phyloP scores from a whole-genome alignment of 2,329 filamentous ascomycete genomes.

The Meredithiella fracta region DNA sequence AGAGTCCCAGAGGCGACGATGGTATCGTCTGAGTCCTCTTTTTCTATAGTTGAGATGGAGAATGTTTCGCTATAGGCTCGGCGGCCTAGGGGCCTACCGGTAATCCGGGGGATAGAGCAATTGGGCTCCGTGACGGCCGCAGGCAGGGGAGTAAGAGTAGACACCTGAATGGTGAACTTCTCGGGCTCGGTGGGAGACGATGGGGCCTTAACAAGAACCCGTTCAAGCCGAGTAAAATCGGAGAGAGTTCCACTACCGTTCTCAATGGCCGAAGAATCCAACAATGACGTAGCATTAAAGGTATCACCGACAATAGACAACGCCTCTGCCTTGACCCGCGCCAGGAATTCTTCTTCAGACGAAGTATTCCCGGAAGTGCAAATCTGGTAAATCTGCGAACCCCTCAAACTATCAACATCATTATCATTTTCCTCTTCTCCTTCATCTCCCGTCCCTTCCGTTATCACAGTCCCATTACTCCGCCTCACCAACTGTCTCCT shows the following conservation, averaged over 20 bases:
- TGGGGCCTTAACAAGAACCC: background rate
- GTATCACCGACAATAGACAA: slow-evolving; percentile 5
- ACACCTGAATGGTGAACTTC: background rate
- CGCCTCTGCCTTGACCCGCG: slow-evolving; percentile 11
- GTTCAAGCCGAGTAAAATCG: background rate
- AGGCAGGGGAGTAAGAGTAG: background rate
- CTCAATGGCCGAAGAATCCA: background rate
- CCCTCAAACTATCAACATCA: background rate
- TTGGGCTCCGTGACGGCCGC: background rate
- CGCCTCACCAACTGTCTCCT: background rate
- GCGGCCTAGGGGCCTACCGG: background rate
- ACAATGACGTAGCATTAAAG: background rate
- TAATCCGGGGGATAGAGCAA: background rate
- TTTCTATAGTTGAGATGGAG: slow-evolving; percentile 13
- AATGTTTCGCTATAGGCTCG: slow-evolving; percentile 5
- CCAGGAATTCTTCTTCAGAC: slow-evolving; percentile 7
- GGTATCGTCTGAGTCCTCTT: slow-evolving; percentile 14
- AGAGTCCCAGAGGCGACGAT: slow-evolving; percentile 7
- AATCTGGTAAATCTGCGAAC: slow-evolving; percentile 10
- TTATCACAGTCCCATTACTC: background rate
- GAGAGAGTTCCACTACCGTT: background rate
- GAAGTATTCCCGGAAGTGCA: slow-evolving; percentile 7
- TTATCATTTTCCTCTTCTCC: background rate
- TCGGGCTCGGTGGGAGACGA: background rate
- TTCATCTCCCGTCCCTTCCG: background rate